Percentiles rank a stretch among this genome's conserved stretches.
Evolutionary conservation across 2,329 filamentous ascomycete species (phyloP).

Genomic region (Neurospora sp.): DNA sequence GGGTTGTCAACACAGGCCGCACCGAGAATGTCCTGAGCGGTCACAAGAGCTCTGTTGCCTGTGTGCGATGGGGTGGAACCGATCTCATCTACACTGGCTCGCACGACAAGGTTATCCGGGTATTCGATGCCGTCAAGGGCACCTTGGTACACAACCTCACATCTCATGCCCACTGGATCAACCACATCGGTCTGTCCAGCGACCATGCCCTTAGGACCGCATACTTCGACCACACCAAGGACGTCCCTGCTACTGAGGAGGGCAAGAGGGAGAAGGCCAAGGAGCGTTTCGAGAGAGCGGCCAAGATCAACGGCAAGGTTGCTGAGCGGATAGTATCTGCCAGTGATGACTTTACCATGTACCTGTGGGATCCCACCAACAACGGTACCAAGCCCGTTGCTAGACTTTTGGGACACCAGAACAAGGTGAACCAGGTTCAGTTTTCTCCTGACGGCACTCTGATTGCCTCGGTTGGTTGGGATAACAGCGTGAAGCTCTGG

Average conservation of each 20-base stretch:
- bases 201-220: conserved; percentile 81
- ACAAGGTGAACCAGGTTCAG: conserved; percentile 90
- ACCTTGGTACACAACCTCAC: conserved; percentile 66
- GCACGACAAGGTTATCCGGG: conserved; percentile 84
- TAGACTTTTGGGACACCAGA: conserved; percentile 88
- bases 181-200: conserved; percentile 86
- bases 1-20: conserved; percentile 68
- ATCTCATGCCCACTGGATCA: conserved; percentile 83
- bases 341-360: conserved; percentile 89
- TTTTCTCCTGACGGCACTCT: conserved; percentile 85
- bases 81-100: conserved; percentile 75
- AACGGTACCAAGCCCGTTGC: conserved; percentile 72
- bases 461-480: conserved; percentile 82
- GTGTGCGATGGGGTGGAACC: conserved; percentile 89
- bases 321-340: conserved; percentile 82
- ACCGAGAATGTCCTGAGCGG: conserved; percentile 78
- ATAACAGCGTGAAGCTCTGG: conserved; percentile 49
- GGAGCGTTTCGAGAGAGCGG: conserved; percentile 76
- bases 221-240: conserved; percentile 70
- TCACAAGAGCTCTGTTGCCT: conserved; percentile 81
- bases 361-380: conserved; percentile 76
- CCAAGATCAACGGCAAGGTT: conserved; percentile 63
- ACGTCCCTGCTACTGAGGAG: conserved; percentile 55
- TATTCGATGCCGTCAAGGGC: conserved; percentile 77
- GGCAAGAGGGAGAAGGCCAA: conserved; percentile 66